Evolutionary conservation across 768 basidiomycete genomes (phyloP).

Genomic region (Boletus fagicola): DNA sequence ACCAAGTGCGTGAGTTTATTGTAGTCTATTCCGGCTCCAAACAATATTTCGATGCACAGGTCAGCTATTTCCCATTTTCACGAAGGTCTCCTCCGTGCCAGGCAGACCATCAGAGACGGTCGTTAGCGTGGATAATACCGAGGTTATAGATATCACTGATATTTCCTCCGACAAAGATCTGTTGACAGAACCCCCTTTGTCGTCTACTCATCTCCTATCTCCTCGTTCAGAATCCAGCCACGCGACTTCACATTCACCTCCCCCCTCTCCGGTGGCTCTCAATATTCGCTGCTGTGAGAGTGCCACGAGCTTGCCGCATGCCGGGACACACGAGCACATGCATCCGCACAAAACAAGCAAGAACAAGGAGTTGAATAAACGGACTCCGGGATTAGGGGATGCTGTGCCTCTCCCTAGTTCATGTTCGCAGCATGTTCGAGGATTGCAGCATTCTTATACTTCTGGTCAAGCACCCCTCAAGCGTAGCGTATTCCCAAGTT

Average conservation of each 20-base stretch:
- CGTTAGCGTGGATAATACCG: constrained; percentile 16
- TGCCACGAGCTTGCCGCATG: constrained; percentile 12
- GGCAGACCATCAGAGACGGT: constrained; percentile 3
- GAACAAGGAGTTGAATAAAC: constrained; percentile 1
- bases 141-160: constrained; percentile 22
- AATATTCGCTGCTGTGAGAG: not conserved
- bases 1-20: constrained; percentile 21
- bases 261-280: not conserved
- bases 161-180: constrained; percentile 15
- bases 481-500: constrained; percentile 2
- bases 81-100: constrained; percentile 6
- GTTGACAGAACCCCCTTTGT: constrained; percentile 13
- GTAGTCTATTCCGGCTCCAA: not conserved
- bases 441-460: constrained; percentile 45
- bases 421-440: constrained; percentile 60
- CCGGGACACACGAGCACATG: not conserved
- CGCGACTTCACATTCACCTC: constrained; percentile 7
- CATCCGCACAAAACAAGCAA: constrained; percentile 1
- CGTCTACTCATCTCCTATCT: constrained; percentile 9
- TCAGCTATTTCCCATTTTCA: constrained; percentile 29
- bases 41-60: constrained; percentile 13
- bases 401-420: constrained; percentile 48
- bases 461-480: constrained; percentile 10
- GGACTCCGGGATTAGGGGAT: constrained; percentile 2
- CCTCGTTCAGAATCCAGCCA: constrained; percentile 9